Evolutionary conservation across 106 monocot species (phyloP).

Genomic region (Allium fistulosum): DNA sequence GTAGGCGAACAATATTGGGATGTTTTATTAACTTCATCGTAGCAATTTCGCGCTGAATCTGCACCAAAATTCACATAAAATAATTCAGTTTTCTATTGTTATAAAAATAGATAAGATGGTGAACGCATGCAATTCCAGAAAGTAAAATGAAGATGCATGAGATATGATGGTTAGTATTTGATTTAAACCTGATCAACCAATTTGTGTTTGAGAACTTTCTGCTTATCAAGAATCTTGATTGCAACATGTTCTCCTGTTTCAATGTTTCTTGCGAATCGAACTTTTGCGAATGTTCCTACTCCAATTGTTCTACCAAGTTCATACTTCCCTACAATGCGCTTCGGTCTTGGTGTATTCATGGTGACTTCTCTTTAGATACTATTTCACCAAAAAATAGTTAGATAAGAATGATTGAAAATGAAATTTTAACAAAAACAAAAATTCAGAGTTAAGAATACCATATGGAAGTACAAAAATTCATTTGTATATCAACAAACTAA

Average conservation of each 20-base stretch:
- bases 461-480: too few relatives aligned
- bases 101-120: too few relatives aligned
- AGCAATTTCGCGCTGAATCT: conserved; percentile 68
- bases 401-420: conserved; percentile 19
- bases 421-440: too few relatives aligned
- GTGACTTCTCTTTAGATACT: too few relatives aligned
- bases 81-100: too few relatives aligned
- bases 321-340: conserved; percentile 73
- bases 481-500: too few relatives aligned
- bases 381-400: too few relatives aligned
- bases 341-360: conserved; percentile 26
- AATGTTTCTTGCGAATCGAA: conserved; percentile 71
- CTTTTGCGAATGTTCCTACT: conserved; percentile 88
- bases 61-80: conserved; percentile 6
- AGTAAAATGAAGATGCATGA: too few relatives aligned
- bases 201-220: conserved; percentile 92
- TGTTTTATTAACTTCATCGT: conserved; percentile 74
- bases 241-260: conserved; percentile 77
- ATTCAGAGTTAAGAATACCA: too few relatives aligned
- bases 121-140: too few relatives aligned
- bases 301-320: conserved; percentile 91
- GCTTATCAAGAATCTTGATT: conserved; percentile 82
- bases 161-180: too few relatives aligned
- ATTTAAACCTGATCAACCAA: conserved; percentile 70
- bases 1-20: conserved; percentile 61